These are phyloP conservation scores for Helminthosporium solani DNA, from an alignment of 2,329 filamentous ascomycete genomes.

Conservation along the genomic window DNA sequence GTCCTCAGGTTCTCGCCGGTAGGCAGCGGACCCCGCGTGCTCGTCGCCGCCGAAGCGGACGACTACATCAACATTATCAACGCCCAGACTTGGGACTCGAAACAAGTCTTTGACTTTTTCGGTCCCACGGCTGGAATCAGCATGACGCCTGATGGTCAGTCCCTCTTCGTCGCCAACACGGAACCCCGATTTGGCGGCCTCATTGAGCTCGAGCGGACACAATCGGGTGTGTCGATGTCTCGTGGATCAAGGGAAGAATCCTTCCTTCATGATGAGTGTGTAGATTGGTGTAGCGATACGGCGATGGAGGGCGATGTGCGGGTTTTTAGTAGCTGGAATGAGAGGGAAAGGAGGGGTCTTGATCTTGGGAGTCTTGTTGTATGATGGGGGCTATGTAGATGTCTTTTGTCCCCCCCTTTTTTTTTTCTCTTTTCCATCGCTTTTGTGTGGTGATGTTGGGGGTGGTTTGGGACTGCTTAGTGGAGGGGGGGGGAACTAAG, in stretches of 20 bases:
- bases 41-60: slow-evolving; percentile 74
- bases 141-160: slow-evolving; percentile 66
- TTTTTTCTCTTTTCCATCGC: neutral
- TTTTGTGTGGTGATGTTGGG: no score
- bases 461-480: no score
- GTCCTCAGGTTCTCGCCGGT: slow-evolving; percentile 71
- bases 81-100: slow-evolving; percentile 61
- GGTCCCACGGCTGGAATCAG: slow-evolving; percentile 70
- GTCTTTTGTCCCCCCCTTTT: slow-evolving; percentile 4
- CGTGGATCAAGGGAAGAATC: slow-evolving; percentile 5
- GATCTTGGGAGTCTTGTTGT: slow-evolving; percentile 28
- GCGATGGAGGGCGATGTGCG: slow-evolving; percentile 14
- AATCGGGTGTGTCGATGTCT: slow-evolving; percentile 4
- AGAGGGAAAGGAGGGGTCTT: slow-evolving; percentile 25
- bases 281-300: slow-evolving; percentile 29
- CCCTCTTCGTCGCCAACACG: slow-evolving; percentile 67
- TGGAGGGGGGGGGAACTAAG: no score
- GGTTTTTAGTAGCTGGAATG: slow-evolving; percentile 13
- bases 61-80: slow-evolving; percentile 73
- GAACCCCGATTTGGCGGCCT: slow-evolving; percentile 68
- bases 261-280: slow-evolving; percentile 5
- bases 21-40: slow-evolving; percentile 65
- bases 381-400: slow-evolving; percentile 34
- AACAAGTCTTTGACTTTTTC: slow-evolving; percentile 72
- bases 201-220: slow-evolving; percentile 58